Percentiles rank a stretch among this genome's conserved stretches.
phyloP scores from a whole-genome alignment of 768 basidiomycete genomes.

The Russula sp. region DNA sequence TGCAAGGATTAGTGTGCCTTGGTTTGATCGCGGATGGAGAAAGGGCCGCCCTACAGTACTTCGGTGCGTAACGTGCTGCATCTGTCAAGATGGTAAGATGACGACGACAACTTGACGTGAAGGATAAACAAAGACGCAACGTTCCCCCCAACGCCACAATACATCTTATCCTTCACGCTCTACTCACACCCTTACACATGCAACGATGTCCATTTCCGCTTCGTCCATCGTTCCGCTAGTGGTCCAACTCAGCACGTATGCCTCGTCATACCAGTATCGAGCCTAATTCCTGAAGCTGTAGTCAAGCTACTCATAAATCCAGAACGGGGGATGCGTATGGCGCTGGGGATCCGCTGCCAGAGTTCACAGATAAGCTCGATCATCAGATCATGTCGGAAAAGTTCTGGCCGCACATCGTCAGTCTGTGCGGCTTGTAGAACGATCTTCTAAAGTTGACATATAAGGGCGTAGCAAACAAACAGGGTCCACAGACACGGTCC shows the following conservation, averaged over 20 bases:
- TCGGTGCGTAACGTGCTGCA: conserved; percentile 37
- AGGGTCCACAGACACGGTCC: conserved; percentile 91
- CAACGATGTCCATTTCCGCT: conserved; percentile 64
- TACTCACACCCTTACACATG: conserved; percentile 65
- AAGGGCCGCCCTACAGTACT: conserved; percentile 64
- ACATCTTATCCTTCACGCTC: conserved; percentile 81
- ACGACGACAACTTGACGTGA: background rate
- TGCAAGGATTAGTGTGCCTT: conserved; percentile 79
- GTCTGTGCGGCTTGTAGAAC: conserved; percentile 25
- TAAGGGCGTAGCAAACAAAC: conserved; percentile 59
- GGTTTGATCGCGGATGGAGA: conserved; percentile 75
- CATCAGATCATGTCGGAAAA: conserved; percentile 79
- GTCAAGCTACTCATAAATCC: conserved; percentile 82
- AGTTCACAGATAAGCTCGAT: conserved; percentile 84
- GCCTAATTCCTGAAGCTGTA: conserved; percentile 66
- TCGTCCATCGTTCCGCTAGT: conserved; percentile 76
- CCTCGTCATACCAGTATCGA: conserved; percentile 65
- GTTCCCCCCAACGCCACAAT: conserved; percentile 79
- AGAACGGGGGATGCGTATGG: conserved; percentile 92
- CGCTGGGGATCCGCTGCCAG: conserved; percentile 79
- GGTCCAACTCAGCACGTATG: conserved; percentile 68
- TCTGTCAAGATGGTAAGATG: background rate
- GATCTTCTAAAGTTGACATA: background rate
- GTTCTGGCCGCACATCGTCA: conserved; percentile 88
- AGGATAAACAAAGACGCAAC: conserved; percentile 78